Evolutionary conservation across 2,329 filamentous ascomycete species (phyloP).

Genomic region (Colletotrichum sp.): DNA sequence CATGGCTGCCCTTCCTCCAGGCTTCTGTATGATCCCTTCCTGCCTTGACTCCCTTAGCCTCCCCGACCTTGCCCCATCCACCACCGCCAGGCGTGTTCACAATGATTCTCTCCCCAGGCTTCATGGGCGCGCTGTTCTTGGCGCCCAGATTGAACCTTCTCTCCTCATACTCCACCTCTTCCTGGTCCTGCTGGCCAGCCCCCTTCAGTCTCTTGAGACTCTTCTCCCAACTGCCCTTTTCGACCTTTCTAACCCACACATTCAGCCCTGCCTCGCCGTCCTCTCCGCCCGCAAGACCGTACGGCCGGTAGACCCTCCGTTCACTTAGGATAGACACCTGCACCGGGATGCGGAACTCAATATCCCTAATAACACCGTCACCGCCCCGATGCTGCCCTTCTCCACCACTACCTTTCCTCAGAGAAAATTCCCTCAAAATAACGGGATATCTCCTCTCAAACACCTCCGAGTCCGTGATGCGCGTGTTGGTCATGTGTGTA

Average conservation of each 20-base stretch:
- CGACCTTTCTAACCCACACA: slow-evolving; percentile 81
- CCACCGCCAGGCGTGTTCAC: slow-evolving; percentile 81
- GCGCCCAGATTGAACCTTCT: slow-evolving; percentile 75
- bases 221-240: slow-evolving; percentile 57
- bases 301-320: slow-evolving; percentile 76
- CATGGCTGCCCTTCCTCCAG: slow-evolving; percentile 64
- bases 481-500: slow-evolving; percentile 75
- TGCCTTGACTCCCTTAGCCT: slow-evolving; percentile 55
- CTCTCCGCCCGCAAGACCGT: slow-evolving; percentile 82
- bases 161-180: slow-evolving; percentile 56
- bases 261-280: slow-evolving; percentile 83
- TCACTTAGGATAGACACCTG: slow-evolving; percentile 81
- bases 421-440: slow-evolving; percentile 71
- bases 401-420: slow-evolving; percentile 69
- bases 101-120: slow-evolving; percentile 78
- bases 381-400: slow-evolving; percentile 71
- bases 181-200: slow-evolving; percentile 28
- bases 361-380: slow-evolving; percentile 77
- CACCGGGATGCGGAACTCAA: slow-evolving; percentile 79
- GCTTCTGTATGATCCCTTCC: slow-evolving; percentile 58
- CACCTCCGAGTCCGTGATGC: slow-evolving; percentile 65
- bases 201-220: slow-evolving; percentile 43
- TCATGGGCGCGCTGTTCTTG: slow-evolving; percentile 82
- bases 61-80: slow-evolving; percentile 71
- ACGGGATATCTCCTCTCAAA: slow-evolving; percentile 68